Conservation (phyloP, 176 grass and related monocot genomes). For the Lolium multiflorum region DNA sequence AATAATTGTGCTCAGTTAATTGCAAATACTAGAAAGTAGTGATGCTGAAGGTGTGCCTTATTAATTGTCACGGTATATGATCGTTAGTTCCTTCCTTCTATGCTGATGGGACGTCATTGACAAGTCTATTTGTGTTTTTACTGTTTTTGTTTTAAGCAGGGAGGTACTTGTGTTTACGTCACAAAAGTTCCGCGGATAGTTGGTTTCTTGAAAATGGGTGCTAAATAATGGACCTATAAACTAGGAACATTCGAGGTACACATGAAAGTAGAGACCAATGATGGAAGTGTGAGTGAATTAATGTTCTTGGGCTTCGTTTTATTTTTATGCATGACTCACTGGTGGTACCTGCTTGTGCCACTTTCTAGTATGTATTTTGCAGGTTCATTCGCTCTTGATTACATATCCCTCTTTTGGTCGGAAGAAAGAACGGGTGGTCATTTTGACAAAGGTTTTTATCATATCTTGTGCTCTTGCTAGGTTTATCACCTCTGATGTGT, state of each 20-base stretch:
- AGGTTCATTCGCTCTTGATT: neutral
- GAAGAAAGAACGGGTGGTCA: neutral
- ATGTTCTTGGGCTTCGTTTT: neutral
- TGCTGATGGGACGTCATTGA: neutral
- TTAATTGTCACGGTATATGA: neutral
- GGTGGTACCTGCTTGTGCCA: neutral
- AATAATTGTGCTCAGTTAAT: too few relatives aligned
- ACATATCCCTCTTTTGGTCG: neutral
- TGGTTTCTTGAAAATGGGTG: neutral
- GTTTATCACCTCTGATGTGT: neutral
- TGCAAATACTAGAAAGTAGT: neutral
- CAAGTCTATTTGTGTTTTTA: too few relatives aligned
- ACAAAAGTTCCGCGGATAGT: neutral
- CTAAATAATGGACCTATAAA: neutral
- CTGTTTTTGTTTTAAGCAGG: neutral
- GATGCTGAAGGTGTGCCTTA: neutral
- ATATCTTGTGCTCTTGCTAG: neutral
- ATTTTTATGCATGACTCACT: neutral
- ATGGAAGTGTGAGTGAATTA: neutral
- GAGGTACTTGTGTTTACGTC: neutral
- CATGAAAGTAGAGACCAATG: neutral
- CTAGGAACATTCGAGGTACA: neutral
- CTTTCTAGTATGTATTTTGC: constrained; percentile 2
- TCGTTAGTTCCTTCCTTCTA: neutral
- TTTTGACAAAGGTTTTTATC: neutral